Evolutionary conservation across 139 green algal species (phyloP).

Genomic region (Chlorella ohadii): DNA sequence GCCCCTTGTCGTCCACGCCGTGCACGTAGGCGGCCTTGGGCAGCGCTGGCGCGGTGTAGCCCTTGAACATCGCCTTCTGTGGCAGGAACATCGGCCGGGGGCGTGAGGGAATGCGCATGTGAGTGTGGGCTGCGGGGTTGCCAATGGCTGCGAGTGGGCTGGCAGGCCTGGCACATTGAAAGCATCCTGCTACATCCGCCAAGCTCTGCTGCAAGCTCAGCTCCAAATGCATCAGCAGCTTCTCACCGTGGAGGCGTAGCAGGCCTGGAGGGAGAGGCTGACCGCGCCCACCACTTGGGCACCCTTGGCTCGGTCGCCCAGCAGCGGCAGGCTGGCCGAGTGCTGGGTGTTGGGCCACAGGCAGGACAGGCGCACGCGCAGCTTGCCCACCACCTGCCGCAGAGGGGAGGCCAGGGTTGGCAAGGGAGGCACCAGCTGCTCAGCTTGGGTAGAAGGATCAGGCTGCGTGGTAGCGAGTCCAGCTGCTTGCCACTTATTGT

Average conservation of each 20-base stretch:
- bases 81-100: neutral
- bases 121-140: neutral
- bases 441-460: no score
- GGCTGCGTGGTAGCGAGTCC: no score
- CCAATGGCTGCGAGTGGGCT: no score
- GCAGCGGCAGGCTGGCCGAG: slow-evolving; percentile 24
- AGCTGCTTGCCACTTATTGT: no score
- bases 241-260: slow-evolving; percentile 5
- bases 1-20: slow-evolving; percentile 1
- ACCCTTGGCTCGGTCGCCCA: slow-evolving; percentile 29
- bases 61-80: slow-evolving; percentile 8
- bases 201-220: no score
- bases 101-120: neutral
- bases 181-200: no score
- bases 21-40: slow-evolving; percentile 14
- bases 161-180: no score
- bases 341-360: slow-evolving; percentile 1
- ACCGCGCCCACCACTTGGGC: slow-evolving; percentile 4
- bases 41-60: slow-evolving; percentile 23
- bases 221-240: no score
- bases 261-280: slow-evolving; percentile 4
- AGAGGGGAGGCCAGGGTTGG: neutral
- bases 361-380: slow-evolving; percentile 38
- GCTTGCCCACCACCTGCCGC: slow-evolving; percentile 35
- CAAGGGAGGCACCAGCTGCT: no score